Evolutionary conservation across 306 rosid species (phyloP).

Genomic region (Prinsepia uniflora): DNA sequence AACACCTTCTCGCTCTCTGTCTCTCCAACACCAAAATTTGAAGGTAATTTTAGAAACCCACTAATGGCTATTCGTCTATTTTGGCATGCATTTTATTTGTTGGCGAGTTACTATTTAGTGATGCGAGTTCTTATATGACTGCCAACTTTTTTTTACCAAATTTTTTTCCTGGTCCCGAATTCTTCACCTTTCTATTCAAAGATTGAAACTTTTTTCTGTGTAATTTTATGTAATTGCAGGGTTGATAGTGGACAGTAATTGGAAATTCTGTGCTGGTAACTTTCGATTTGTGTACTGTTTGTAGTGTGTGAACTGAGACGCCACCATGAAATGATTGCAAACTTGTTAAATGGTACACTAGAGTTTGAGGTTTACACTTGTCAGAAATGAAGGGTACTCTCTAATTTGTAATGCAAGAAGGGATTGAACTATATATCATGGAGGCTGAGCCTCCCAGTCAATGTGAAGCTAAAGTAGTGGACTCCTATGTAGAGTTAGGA

Average conservation of each 20-base stretch:
- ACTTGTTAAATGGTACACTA: not conserved
- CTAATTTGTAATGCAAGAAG: not conserved
- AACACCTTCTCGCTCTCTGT: not conserved
- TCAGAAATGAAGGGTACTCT: conserved; percentile 6
- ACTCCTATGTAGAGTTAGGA: conserved; percentile 4
- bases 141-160: not conserved
- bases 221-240: too few relatives aligned
- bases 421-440: conserved; percentile 2
- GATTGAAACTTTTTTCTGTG: too few relatives aligned
- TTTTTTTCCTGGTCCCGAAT: not conserved
- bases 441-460: conserved; percentile 15
- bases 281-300: not conserved
- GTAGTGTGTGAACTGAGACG: not conserved
- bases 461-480: conserved; percentile 12
- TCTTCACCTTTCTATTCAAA: too few relatives aligned
- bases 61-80: not conserved
- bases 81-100: not conserved
- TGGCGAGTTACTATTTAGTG: not conserved
- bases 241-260: not conserved
- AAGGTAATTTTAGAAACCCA: not conserved
- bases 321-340: too few relatives aligned
- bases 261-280: not conserved
- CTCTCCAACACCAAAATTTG: not conserved
- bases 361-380: not conserved
- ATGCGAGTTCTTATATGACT: not conserved